Conservation (phyloP, 768 basidiomycete genomes). For the Termitomyces heimii region DNA sequence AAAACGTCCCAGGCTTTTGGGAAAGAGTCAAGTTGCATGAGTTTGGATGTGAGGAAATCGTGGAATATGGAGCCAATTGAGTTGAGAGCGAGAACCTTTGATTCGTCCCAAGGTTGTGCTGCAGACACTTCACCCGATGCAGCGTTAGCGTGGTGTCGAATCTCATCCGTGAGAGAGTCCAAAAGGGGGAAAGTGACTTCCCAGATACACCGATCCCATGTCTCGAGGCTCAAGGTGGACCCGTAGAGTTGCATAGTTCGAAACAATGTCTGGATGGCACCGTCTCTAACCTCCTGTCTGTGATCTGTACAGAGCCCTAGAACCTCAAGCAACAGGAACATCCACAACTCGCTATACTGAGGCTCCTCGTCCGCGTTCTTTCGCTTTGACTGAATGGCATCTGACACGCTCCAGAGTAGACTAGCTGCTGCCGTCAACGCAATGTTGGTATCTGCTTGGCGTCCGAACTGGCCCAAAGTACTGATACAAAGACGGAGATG, state of each 20-base stretch:
- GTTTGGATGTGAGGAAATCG: conserved; percentile 69
- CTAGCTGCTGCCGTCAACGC: conserved; percentile 92
- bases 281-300: conserved; percentile 84
- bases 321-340: conserved; percentile 82
- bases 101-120: conserved; percentile 74
- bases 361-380: conserved; percentile 56
- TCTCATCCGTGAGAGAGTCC: conserved; percentile 57
- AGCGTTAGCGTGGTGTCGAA: conserved; percentile 32
- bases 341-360: conserved; percentile 87
- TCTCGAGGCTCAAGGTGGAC: conserved; percentile 69
- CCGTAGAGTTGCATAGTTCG: conserved; percentile 93
- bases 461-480: conserved; percentile 87
- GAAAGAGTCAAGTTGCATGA: conserved; percentile 71
- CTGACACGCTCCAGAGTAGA: conserved; percentile 92
- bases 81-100: conserved; percentile 77
- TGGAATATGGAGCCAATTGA: conserved; percentile 81
- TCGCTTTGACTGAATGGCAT: conserved; percentile 85
- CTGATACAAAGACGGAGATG: conserved; percentile 86
- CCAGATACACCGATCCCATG: conserved; percentile 93
- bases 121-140: conserved; percentile 12
- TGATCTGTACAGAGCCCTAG: conserved; percentile 77
- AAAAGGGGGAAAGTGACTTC: conserved; percentile 85
- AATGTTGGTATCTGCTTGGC: conserved; percentile 93
- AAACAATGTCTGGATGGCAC: conserved; percentile 94
- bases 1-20: conserved; percentile 69